Base-by-base conservation (phyloP, 2,329 filamentous ascomycete genomes). In the Colletotrichum higginsianum region DNA sequence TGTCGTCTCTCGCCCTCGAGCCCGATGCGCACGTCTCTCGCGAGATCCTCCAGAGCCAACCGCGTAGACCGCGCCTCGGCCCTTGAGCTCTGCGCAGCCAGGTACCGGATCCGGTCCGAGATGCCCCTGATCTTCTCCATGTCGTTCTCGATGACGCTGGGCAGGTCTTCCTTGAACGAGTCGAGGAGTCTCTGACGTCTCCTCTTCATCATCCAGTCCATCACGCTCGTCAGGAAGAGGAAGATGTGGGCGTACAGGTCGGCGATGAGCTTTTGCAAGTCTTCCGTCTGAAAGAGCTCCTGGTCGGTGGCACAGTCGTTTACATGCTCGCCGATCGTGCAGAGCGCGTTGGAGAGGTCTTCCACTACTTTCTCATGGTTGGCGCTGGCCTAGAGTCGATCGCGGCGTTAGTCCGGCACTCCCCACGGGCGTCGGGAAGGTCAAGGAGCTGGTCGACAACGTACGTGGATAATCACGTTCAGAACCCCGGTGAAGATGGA, bases 401-500 rank as follows among this genome's bases (percentile, higher is more conserved):
- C 7, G 15, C 21, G 26, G n/a, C 2, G 26, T 40, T 26, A 47
- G 42, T 49, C 40, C 13, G 9, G 57, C 50, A 50, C 16, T 4
- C 26, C 23, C 26, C 26, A 26, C 26, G 26, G 26, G 26, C 26
- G 26, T 26, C 26, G 26, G 26, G 26, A 26, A 26, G 26, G 26
- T 26, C 26, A 4, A 26, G 26, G 26, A 26, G 26, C 26, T 26
- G 26, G 26, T 26, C 26, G 4, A 26, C 26, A 26, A 26, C 40
- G 65, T 26, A 55, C 66, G 62, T 77, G 72, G n/a, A 79, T 76
- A 12, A 80, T 67, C 5, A 74, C 74, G n/a, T 75, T 77, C 4
- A 79, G 52, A 0, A 72, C 73, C 0, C 78, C 78, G 2, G 77
- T 74, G n/a, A 80, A 79, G 0, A 80, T 66, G 0, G 77, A 79